Evolutionary conservation across 1,139 yeast genomes (phyloP).

Genomic region (Protomyces inouyei): DNA sequence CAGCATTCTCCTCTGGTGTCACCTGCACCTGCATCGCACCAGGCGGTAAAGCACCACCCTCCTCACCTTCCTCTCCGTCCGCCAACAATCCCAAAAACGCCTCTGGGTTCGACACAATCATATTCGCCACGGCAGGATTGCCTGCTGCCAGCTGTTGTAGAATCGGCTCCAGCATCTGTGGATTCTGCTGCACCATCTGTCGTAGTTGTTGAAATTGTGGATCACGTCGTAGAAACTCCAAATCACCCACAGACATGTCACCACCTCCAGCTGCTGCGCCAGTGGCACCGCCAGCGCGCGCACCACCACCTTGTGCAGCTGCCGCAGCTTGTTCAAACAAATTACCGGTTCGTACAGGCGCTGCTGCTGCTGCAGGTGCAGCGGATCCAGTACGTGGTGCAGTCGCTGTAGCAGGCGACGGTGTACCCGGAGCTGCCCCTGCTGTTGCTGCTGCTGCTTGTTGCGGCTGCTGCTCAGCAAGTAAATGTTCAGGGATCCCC

Average conservation of each 20-base stretch:
- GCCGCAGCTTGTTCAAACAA: slow-evolving; percentile 69
- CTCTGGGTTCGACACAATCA: slow-evolving; percentile 78
- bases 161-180: slow-evolving; percentile 80
- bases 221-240: slow-evolving; percentile 42
- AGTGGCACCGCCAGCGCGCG: slow-evolving; percentile 34
- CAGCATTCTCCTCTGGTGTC: slow-evolving; percentile 79
- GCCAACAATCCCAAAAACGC: slow-evolving; percentile 61
- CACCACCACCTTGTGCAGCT: slow-evolving; percentile 43
- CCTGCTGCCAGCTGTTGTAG: slow-evolving; percentile 77
- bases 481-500: slow-evolving; percentile 67
- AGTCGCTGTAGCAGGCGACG: slow-evolving; percentile 4
- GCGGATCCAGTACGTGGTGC: slow-evolving; percentile 8
- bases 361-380: slow-evolving; percentile 36
- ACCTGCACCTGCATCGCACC: slow-evolving; percentile 51
- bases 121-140: slow-evolving; percentile 71
- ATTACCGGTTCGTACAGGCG: slow-evolving; percentile 44
- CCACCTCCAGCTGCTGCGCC: slow-evolving; percentile 40
- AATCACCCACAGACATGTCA: slow-evolving; percentile 35
- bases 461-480: slow-evolving; percentile 38
- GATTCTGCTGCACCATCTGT: slow-evolving; percentile 75
- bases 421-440: slow-evolving; percentile 34
- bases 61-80: slow-evolving; percentile 38
- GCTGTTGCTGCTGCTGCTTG: slow-evolving; percentile 29
- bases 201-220: slow-evolving; percentile 60
- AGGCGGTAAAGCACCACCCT: slow-evolving; percentile 41